phyloP scores from a whole-genome alignment of 2,329 filamentous ascomycete species.

The Amesomyces nigricolor region DNA sequence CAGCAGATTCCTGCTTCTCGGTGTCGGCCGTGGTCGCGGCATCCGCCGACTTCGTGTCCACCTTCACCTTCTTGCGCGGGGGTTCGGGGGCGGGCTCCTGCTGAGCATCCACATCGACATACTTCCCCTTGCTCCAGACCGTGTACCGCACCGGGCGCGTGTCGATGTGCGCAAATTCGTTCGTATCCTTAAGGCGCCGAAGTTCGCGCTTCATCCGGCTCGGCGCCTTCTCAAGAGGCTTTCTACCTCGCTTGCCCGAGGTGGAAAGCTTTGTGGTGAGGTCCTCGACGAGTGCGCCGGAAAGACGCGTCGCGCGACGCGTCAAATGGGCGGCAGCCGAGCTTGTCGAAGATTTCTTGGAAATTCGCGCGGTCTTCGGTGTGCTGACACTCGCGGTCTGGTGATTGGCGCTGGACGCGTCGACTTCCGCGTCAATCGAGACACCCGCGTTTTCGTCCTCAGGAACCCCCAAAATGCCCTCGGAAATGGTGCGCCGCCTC shows the following conservation, averaged over 20 bases:
- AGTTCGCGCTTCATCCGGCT: conserved; percentile 52
- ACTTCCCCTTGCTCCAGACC: conserved; percentile 62
- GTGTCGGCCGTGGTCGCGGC: conserved; percentile 16
- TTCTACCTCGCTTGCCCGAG: conserved; percentile 56
- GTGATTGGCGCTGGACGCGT: conserved; percentile 44
- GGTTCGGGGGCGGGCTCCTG: conserved; percentile 35
- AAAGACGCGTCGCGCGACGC: conserved; percentile 42
- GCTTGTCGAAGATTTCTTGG: conserved; percentile 30
- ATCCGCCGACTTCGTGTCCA: conserved; percentile 24
- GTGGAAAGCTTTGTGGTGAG: conserved; percentile 45
- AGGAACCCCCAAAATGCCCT: conserved; percentile 31
- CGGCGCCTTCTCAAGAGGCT: conserved; percentile 45
- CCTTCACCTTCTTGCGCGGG: conserved; percentile 33
- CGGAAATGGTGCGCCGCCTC: conserved; percentile 38
- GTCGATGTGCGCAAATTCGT: conserved; percentile 56
- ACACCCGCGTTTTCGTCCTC: neutral
- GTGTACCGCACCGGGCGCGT: conserved; percentile 52
- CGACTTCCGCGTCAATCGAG: conserved; percentile 35
- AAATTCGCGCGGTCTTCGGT: conserved; percentile 32
- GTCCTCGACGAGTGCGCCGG: conserved; percentile 39
- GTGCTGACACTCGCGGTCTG: conserved; percentile 36
- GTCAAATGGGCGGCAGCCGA: conserved; percentile 26
- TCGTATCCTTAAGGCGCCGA: conserved; percentile 54
- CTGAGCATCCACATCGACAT: conserved; percentile 41
- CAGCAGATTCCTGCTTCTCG: conserved; percentile 33